Conservation (phyloP, 2,329 filamentous ascomycete species). For the Macroventuria anomochaeta region DNA sequence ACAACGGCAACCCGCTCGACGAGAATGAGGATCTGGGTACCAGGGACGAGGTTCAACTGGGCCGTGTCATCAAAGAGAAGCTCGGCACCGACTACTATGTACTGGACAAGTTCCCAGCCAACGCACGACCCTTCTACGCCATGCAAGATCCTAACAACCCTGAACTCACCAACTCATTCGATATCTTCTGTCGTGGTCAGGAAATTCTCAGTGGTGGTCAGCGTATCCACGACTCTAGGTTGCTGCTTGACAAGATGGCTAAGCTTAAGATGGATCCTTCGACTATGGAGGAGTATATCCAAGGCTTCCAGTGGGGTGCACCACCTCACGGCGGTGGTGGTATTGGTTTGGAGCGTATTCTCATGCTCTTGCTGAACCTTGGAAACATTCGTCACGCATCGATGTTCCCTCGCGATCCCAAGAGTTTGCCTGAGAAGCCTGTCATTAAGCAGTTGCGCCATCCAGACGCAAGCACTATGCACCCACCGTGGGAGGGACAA, state of each 20-base stretch:
- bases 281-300: constrained; percentile 89
- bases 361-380: constrained; percentile 84
- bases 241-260: constrained; percentile 79
- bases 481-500: constrained; percentile 67
- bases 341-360: constrained; percentile 85
- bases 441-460: constrained; percentile 73
- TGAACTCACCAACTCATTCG: constrained; percentile 86
- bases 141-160: constrained; percentile 79
- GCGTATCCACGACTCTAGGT: constrained; percentile 81
- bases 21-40: constrained; percentile 83
- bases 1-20: constrained; percentile 74
- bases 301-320: constrained; percentile 85
- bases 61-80: constrained; percentile 83
- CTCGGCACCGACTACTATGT: constrained; percentile 92
- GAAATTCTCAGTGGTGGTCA: constrained; percentile 93
- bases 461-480: constrained; percentile 83
- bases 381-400: constrained; percentile 90
- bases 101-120: constrained; percentile 87
- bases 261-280: constrained; percentile 76
- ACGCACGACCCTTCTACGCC: constrained; percentile 88
- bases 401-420: constrained; percentile 86
- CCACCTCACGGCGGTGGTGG: constrained; percentile 90
- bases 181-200: constrained; percentile 92
- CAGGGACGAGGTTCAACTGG: constrained; percentile 84
- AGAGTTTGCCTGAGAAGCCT: constrained; percentile 77